Base-by-base conservation (phyloP, 2,329 filamentous ascomycete genomes). In the Fusarium redolens region DNA sequence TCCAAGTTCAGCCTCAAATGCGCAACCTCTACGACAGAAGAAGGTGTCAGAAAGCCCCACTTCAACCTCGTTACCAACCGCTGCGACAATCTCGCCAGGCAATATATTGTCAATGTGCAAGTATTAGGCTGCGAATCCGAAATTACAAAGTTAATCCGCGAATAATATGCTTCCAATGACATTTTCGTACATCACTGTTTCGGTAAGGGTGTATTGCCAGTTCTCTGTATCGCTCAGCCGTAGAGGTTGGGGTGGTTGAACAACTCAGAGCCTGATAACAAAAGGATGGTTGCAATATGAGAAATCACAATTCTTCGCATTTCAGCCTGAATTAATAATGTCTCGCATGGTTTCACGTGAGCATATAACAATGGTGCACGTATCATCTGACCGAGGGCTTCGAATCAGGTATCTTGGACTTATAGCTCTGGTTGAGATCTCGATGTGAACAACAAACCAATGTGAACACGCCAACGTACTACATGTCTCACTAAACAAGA, bases 301-400 rank as follows among this genome's bases (percentile, higher is more conserved):
- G 6, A 28, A 17, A n/a, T 54, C 25, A 30, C 25, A 30, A 17
- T 30, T 18, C 18, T 28, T 41, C 5, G n/a, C 3, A 30, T 13
- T 10, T 28, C 5, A 54, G 18, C 22, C 22, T 54, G 13, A n/a
- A 17, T 17, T 9, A 2, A 28, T 17, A 9, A 10, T 18, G 4
- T 7, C 4, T 30, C 9, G 1, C 17, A 18, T 1, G 5, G 11
- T 18, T n/a, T 5, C 11, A 7, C n/a, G 14, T 22, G 28, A 7
- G 11, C 2, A 1, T 4, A 8, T 7, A 18, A 14, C 4, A 18
- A 18, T 50, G 7, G 8, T 22, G 3, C 4, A 13, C 14, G 2
- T 5, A 33, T 18, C 2, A 2, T 13, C 31, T 15, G 7, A 10
- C 31, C 31, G 14, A n/a, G 10, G 13, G 13, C 4, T 22, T 31